These are phyloP conservation scores for Xylaria telfairii DNA, from an alignment of 495 filamentous ascomycete species.

Conservation along the genomic window DNA sequence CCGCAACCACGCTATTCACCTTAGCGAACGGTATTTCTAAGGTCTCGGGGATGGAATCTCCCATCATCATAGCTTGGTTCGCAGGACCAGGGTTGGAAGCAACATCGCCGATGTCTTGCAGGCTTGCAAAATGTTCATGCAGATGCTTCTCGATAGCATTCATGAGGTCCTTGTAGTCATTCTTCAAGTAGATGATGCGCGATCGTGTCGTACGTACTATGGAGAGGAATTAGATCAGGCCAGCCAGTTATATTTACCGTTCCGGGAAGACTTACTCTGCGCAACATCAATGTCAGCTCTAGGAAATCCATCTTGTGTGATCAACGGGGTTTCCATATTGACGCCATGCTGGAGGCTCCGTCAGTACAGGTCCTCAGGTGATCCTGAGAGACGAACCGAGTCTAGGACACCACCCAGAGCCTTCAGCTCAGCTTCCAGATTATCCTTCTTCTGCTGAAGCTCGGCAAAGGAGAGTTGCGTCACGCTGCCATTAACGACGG, in stretches of 20 bases:
- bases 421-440: constrained; percentile 81
- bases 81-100: constrained; percentile 23
- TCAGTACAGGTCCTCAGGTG: constrained; percentile 20
- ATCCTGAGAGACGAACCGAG: constrained; percentile 65
- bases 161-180: constrained; percentile 94
- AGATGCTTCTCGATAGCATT: constrained; percentile 77
- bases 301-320: constrained; percentile 92
- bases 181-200: constrained; percentile 85
- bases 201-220: constrained; percentile 88
- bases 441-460: constrained; percentile 73
- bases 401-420: constrained; percentile 84
- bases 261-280: constrained; percentile 68
- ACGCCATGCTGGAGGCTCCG: constrained; percentile 76
- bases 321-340: constrained; percentile 87
- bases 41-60: constrained; percentile 45
- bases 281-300: constrained; percentile 93
- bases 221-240: constrained; percentile 29
- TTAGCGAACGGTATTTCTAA: constrained; percentile 82
- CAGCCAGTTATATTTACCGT: background rate
- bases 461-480: constrained; percentile 66
- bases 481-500: constrained; percentile 57
- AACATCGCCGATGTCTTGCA: constrained; percentile 43
- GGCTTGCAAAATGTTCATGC: constrained; percentile 74
- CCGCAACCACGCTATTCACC: constrained; percentile 79
- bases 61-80: constrained; percentile 37